These are phyloP conservation scores for Salicornia ramosissima DNA, from an alignment of 148 eudicot species.

Conservation along the genomic window DNA sequence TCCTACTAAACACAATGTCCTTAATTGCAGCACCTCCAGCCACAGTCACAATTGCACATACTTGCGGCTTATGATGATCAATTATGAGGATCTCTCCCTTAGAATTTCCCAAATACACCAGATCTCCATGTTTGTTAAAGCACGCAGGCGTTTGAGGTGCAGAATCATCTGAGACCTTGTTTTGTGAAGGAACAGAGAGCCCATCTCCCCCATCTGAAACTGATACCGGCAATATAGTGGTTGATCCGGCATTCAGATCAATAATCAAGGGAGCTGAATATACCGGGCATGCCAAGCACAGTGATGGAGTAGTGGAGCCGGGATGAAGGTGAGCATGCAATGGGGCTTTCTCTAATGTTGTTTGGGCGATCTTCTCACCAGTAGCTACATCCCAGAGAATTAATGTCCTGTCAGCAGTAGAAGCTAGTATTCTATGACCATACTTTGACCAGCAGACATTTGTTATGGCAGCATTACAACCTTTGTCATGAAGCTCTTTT, in stretches of 20 bases:
- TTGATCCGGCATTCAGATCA: constrained; percentile 49
- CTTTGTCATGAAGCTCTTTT: constrained; percentile 69
- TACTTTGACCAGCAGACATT: constrained; percentile 93
- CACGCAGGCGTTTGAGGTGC: constrained; percentile 85
- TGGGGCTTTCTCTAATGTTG: constrained; percentile 63
- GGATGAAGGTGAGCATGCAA: constrained; percentile 83
- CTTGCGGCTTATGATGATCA: constrained; percentile 44
- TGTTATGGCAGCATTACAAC: constrained; percentile 69
- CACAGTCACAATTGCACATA: constrained; percentile 57
- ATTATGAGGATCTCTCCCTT: constrained; percentile 89
- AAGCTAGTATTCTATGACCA: constrained; percentile 76
- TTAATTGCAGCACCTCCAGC: constrained; percentile 72
- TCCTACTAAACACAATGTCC: constrained; percentile 69
- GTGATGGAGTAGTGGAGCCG: constrained; percentile 65
- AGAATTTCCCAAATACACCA: constrained; percentile 88
- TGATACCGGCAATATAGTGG: constrained; percentile 64
- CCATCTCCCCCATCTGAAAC: constrained; percentile 45
- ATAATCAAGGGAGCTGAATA: constrained; percentile 87
- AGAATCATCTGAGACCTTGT: constrained; percentile 72
- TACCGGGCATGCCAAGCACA: constrained; percentile 80
- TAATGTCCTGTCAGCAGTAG: constrained; percentile 84
- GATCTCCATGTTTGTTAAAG: constrained; percentile 83
- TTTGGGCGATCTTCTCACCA: constrained; percentile 67
- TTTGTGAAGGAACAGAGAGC: constrained; percentile 50
- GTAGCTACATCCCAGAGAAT: constrained; percentile 87